phyloP scores from a whole-genome alignment of 2,329 filamentous ascomycete species.

The Pseudofabraea citricarpa region DNA sequence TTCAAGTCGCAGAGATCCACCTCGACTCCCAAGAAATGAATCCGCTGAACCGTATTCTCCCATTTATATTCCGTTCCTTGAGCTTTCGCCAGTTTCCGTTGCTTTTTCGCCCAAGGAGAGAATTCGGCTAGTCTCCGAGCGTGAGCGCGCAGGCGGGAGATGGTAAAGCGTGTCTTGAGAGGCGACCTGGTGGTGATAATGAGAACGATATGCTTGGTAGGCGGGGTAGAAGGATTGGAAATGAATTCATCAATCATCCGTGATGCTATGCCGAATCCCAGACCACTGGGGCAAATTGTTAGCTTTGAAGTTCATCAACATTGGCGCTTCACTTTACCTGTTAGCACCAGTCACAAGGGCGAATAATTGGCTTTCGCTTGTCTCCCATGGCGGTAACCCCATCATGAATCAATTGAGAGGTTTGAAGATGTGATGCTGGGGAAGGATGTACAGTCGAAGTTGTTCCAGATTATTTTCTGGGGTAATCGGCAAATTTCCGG shows the following conservation, averaged over 20 bases:
- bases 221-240: slow-evolving; percentile 57
- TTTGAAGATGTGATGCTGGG: neutral
- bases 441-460: neutral
- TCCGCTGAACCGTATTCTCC: slow-evolving; percentile 39
- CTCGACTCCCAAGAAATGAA: slow-evolving; percentile 55
- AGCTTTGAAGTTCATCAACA: slow-evolving; percentile 16
- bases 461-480: neutral
- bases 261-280: slow-evolving; percentile 78
- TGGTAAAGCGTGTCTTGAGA: slow-evolving; percentile 70
- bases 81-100: slow-evolving; percentile 44
- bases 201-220: slow-evolving; percentile 66
- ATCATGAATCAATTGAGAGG: slow-evolving; percentile 11
- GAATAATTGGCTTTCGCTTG: slow-evolving; percentile 43
- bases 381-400: slow-evolving; percentile 29
- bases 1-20: slow-evolving; percentile 56
- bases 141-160: slow-evolving; percentile 58
- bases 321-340: slow-evolving; percentile 52
- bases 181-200: slow-evolving; percentile 78
- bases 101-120: slow-evolving; percentile 45
- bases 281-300: slow-evolving; percentile 58
- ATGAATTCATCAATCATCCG: slow-evolving; percentile 91
- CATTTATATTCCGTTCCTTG: slow-evolving; percentile 45
- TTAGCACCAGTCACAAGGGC: slow-evolving; percentile 82
- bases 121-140: slow-evolving; percentile 41
- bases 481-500: neutral